These are phyloP conservation scores for Fusarium coffeatum DNA, from an alignment of 2,329 filamentous ascomycete species.

Conservation along the genomic window DNA sequence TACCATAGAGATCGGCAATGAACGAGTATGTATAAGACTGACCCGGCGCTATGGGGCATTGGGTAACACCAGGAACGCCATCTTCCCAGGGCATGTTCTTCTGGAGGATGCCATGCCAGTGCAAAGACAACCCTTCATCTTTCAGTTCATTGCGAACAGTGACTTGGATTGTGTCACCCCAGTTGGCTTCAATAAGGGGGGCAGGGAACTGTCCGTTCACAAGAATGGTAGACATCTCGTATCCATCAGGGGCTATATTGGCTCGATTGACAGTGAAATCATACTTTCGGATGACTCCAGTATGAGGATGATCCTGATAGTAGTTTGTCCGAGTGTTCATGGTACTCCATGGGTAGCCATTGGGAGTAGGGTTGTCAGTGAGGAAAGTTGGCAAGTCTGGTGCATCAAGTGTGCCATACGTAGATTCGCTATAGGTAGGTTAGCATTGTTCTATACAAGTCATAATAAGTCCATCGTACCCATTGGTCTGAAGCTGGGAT, in stretches of 20 bases:
- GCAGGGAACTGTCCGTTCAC: conserved; percentile 75
- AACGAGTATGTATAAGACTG: conserved; percentile 65
- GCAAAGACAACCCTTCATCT: conserved; percentile 62
- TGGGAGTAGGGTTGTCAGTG: conserved; percentile 60
- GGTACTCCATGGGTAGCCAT: conserved; percentile 65
- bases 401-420: conserved; percentile 55
- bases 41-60: conserved; percentile 76
- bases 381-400: conserved; percentile 58
- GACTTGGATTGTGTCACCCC: conserved; percentile 72
- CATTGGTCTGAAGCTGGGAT: conserved; percentile 41
- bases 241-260: conserved; percentile 67
- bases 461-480: conserved; percentile 14
- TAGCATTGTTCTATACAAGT: conserved; percentile 4
- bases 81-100: conserved; percentile 64
- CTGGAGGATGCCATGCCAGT: conserved; percentile 67
- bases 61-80: conserved; percentile 63
- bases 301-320: conserved; percentile 60
- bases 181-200: conserved; percentile 72
- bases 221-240: conserved; percentile 64
- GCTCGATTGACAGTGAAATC: conserved; percentile 65
- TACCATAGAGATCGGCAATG: conserved; percentile 65
- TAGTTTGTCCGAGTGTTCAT: conserved; percentile 61
- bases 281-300: conserved; percentile 66
- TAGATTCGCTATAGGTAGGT: conserved; percentile 50
- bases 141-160: conserved; percentile 77